Conservation (phyloP, 768 basidiomycete genomes). For the Naematelia aurantialba region DNA sequence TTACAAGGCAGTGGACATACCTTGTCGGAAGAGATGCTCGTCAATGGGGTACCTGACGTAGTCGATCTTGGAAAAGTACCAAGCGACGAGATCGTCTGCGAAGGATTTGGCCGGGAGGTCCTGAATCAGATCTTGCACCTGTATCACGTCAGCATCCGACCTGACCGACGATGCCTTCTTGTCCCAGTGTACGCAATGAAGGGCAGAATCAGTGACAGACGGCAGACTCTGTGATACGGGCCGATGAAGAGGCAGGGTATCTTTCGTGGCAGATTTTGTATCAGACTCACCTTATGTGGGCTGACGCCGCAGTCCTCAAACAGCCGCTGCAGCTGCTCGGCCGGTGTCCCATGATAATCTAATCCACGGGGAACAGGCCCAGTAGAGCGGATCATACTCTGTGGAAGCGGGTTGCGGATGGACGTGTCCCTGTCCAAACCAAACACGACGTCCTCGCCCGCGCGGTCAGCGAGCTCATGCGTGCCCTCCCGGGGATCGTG, state of each 20-base stretch:
- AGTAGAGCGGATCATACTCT: constrained; percentile 5
- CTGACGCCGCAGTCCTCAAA: constrained; percentile 87
- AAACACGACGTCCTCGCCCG: constrained; percentile 10
- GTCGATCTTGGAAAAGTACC: constrained; percentile 64
- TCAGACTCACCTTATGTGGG: constrained; percentile 60
- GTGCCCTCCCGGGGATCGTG: not conserved
- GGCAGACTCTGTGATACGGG: no score
- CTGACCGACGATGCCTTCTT: constrained; percentile 76
- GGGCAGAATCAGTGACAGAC: no score
- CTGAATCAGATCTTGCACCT: constrained; percentile 79
- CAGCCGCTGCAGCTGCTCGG: constrained; percentile 68
- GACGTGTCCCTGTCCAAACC: constrained; percentile 29
- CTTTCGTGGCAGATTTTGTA: no score
- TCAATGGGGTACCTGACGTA: constrained; percentile 89
- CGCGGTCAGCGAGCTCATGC: constrained; percentile 5
- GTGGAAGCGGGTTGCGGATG: constrained; percentile 38
- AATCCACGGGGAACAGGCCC: constrained; percentile 25
- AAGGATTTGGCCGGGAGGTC: constrained; percentile 73
- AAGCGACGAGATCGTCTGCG: constrained; percentile 71
- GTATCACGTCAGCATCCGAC: constrained; percentile 80
- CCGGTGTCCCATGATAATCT: constrained; percentile 54
- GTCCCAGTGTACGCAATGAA: no score
- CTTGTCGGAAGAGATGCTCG: constrained; percentile 69
- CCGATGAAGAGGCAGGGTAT: no score
- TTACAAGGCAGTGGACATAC: constrained; percentile 7